Conservation (phyloP, 495 filamentous ascomycete genomes). For the Echria macrotheca region DNA sequence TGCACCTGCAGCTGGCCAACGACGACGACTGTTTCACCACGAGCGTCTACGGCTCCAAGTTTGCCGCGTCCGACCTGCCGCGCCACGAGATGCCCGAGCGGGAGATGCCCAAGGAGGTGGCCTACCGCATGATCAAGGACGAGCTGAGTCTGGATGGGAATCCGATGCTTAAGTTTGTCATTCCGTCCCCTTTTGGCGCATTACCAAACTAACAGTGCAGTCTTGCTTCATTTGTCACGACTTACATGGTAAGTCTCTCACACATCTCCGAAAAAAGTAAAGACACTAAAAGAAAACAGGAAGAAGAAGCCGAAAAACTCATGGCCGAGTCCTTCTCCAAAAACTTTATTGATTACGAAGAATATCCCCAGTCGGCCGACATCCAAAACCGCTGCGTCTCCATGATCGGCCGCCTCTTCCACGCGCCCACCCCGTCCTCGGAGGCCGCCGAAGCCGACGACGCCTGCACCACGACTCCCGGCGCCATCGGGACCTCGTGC, state of each 20-base stretch:
- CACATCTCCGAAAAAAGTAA: too few species aligned
- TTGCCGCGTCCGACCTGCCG: conserved; percentile 71
- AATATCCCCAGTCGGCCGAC: conserved; percentile 82
- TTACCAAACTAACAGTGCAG: too few species aligned
- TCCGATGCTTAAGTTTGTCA: conserved; percentile 70
- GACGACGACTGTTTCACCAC: conserved; percentile 59
- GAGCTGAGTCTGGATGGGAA: conserved; percentile 87
- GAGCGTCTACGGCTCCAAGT: conserved; percentile 79
- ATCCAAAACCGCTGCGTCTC: conserved; percentile 89
- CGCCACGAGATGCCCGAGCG: conserved; percentile 81
- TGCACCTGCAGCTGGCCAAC: conserved; percentile 40
- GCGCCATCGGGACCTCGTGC: conserved; percentile 76
- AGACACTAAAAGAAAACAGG: conserved; percentile 47
- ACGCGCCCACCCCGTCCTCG: conserved; percentile 51
- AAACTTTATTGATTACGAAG: conserved; percentile 93
- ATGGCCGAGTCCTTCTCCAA: conserved; percentile 85
- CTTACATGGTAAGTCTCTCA: conserved; percentile 65
- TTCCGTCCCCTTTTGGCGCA: neutral
- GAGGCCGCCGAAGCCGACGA: too few species aligned
- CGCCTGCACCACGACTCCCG: too few species aligned
- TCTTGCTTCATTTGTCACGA: conserved; percentile 77
- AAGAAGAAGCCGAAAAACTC: conserved; percentile 85
- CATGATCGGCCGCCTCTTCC: conserved; percentile 88
- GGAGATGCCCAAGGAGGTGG: conserved; percentile 85
- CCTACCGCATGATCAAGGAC: conserved; percentile 93